Percentiles rank a stretch among this genome's conserved stretches.
Evolutionary conservation across 805 yeast species (phyloP).

Genomic region (Yamadazyma sp.): DNA sequence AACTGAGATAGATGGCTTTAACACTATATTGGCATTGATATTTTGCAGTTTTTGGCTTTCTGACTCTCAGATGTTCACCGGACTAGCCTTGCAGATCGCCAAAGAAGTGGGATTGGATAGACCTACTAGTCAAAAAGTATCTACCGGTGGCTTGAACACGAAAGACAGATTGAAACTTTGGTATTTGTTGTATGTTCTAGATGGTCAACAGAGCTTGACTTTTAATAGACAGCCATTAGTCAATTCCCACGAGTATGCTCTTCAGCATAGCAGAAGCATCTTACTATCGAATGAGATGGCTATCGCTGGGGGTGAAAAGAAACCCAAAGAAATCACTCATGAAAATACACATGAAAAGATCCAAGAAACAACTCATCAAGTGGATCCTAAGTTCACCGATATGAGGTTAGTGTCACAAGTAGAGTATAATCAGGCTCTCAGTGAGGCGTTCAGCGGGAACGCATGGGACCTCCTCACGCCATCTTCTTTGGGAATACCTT

Average conservation of each 20-base stretch:
- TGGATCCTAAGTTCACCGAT: constrained; percentile 36
- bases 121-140: constrained; percentile 15
- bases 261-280: constrained; percentile 42
- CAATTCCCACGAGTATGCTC: constrained; percentile 44
- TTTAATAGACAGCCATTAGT: constrained; percentile 58
- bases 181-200: constrained; percentile 64
- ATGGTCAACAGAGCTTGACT: constrained; percentile 67
- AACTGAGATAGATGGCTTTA: constrained; percentile 50
- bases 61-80: constrained; percentile 63
- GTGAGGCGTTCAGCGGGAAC: constrained; percentile 54
- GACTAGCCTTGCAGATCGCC: constrained; percentile 66
- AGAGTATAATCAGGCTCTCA: constrained; percentile 63
- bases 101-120: constrained; percentile 49
- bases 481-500: constrained; percentile 63
- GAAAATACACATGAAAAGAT: background rate
- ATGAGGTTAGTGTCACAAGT: constrained; percentile 66
- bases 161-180: constrained; percentile 57
- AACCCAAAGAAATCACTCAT: background rate
- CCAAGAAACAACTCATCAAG: background rate
- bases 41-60: constrained; percentile 71
- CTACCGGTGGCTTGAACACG: constrained; percentile 14
- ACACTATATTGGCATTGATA: constrained; percentile 61
- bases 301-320: background rate
- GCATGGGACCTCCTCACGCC: constrained; percentile 65
- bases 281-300: constrained; percentile 20